Conservation (phyloP, 345 rosid species). For the Lumnitzera racemosa region DNA sequence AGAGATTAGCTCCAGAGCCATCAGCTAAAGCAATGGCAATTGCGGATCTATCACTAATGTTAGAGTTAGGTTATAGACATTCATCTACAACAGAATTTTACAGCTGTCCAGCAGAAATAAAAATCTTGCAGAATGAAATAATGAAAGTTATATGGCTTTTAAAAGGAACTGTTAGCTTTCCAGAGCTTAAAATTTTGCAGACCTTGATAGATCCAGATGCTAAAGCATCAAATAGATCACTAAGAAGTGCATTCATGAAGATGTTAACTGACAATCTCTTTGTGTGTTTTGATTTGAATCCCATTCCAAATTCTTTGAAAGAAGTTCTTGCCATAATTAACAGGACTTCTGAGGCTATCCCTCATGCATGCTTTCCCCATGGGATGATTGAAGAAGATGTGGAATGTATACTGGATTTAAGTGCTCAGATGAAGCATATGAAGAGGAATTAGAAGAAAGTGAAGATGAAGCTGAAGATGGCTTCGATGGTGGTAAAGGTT, state of each 20-base stretch:
- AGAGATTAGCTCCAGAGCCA: conserved; percentile 35
- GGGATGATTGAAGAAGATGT: conserved; percentile 56
- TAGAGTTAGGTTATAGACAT: conserved; percentile 29
- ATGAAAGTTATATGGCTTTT: conserved; percentile 59
- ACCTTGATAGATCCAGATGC: conserved; percentile 44
- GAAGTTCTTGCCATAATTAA: conserved; percentile 61
- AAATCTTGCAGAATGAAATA: conserved; percentile 57
- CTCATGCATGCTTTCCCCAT: conserved; percentile 20
- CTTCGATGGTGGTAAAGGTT: conserved; percentile 20
- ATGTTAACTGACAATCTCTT: conserved; percentile 60
- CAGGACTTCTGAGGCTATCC: conserved; percentile 21
- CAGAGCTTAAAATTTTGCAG: conserved; percentile 49
- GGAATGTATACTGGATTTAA: conserved; percentile 57
- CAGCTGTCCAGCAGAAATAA: conserved; percentile 43
- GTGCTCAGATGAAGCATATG: conserved; percentile 73
- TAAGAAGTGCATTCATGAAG: conserved; percentile 49
- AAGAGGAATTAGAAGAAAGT: conserved; percentile 65
- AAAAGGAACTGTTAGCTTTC: conserved; percentile 32
- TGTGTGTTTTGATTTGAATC: conserved; percentile 59
- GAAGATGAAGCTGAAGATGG: conserved; percentile 21
- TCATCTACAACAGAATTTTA: conserved; percentile 23
- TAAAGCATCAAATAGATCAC: conserved; percentile 27
- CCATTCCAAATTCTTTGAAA: conserved; percentile 48
- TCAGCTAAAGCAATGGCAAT: conserved; percentile 68
- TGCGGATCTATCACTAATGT: conserved; percentile 49